Percentiles rank a stretch among this genome's conserved stretches.
These are phyloP conservation scores for Furcasterigmium sp. DNA, from an alignment of 2,329 filamentous ascomycete species.

Conservation along the genomic window DNA sequence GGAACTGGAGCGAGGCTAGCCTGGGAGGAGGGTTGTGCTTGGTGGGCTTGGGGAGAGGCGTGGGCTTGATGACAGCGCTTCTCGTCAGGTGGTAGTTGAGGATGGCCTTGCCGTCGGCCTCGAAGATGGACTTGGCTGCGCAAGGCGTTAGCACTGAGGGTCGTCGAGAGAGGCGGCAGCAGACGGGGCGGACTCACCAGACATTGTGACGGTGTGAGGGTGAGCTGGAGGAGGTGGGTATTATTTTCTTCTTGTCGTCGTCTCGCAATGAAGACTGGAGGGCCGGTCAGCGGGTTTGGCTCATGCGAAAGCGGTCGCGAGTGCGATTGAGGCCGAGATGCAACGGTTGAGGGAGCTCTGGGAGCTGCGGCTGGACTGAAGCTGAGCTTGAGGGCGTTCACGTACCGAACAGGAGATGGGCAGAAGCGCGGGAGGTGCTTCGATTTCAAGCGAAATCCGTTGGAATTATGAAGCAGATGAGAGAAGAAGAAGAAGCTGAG, in stretches of 20 bases:
- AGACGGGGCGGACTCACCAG: background rate
- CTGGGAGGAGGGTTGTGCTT: constrained; percentile 91
- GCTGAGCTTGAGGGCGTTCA: background rate
- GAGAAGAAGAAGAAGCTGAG: constrained; percentile 2
- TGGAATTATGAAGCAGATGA: background rate
- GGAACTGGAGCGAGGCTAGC: constrained; percentile 89
- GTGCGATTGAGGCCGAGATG: no score
- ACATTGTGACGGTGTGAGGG: constrained; percentile 1
- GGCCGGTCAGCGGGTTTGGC: background rate
- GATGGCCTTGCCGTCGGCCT: constrained; percentile 99
- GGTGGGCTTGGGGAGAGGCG: constrained; percentile 75
- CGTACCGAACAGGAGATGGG: background rate
- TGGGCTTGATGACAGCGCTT: constrained; percentile 95
- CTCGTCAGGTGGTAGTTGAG: constrained; percentile 99
- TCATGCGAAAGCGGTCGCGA: no score
- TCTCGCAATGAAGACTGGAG: no score
- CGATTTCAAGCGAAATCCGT: background rate
- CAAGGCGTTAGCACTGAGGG: constrained; percentile 51
- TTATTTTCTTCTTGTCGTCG: background rate
- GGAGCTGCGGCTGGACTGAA: no score
- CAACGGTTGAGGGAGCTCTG: background rate
- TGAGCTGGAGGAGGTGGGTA: background rate
- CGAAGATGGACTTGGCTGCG: constrained; percentile 81
- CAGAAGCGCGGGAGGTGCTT: background rate
- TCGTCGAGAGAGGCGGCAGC: background rate